A percentile compares a stretch with the other conserved stretches of the same genome.
phyloP scores from a whole-genome alignment of 2,329 filamentous ascomycete species.

The Xylariaceae sp. region DNA sequence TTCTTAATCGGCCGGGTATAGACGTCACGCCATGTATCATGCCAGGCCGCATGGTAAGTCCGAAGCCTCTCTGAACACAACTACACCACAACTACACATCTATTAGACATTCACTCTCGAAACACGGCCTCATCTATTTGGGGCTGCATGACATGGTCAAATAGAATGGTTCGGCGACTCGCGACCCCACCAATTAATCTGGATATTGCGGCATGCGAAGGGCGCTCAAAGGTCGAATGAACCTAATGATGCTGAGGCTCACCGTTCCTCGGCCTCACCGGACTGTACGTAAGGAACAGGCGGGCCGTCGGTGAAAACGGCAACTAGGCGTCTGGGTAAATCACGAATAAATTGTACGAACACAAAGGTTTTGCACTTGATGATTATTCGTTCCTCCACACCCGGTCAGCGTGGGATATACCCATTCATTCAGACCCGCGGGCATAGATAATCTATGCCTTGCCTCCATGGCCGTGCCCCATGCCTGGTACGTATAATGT shows the following conservation, averaged over 20 bases:
- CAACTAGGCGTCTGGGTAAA: conserved; percentile 7
- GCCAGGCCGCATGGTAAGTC: not conserved
- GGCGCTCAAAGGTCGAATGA: conserved; percentile 19
- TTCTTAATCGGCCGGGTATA: conserved; percentile 21
- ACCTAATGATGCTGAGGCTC: conserved; percentile 10
- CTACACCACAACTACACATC: not conserved
- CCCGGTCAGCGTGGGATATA: conserved; percentile 17
- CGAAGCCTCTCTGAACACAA: not conserved
- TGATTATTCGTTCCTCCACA: conserved; percentile 5
- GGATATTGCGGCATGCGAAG: conserved; percentile 18
- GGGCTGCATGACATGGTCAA: conserved; percentile 16
- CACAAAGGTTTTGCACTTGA: conserved; percentile 10
- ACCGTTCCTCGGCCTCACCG: conserved; percentile 6
- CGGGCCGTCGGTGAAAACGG: conserved; percentile 1
- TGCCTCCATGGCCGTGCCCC: not conserved
- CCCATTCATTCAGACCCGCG: conserved; percentile 14
- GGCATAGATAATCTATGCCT: conserved; percentile 13
- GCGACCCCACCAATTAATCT: conserved; percentile 8
- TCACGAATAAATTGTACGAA: conserved; percentile 18
- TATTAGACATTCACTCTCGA: conserved; percentile 11
- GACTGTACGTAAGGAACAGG: not conserved
- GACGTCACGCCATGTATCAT: not conserved
- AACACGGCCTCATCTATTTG: conserved; percentile 12
- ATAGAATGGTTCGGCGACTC: conserved; percentile 17
- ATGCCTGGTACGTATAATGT: not conserved